Conservation (phyloP, 495 filamentous ascomycete genomes). For the Amniculicola lignicola region DNA sequence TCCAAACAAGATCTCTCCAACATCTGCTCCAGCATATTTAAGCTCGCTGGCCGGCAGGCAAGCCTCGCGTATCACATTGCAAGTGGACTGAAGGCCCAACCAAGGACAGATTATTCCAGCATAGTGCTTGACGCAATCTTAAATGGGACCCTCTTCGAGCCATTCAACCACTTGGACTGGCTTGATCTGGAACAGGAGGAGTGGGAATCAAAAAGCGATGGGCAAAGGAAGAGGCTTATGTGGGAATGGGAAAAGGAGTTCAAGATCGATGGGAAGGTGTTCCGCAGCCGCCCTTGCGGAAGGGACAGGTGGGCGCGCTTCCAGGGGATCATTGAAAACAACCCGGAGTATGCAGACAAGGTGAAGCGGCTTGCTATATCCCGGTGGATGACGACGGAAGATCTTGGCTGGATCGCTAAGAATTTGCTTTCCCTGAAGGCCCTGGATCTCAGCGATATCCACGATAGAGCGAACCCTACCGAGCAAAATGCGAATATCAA, state of each 20-base stretch:
- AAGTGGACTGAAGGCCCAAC: too few species aligned
- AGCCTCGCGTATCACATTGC: too few species aligned
- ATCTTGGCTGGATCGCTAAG: constrained; percentile 16
- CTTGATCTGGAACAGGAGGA: neutral
- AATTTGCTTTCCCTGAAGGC: constrained; percentile 10
- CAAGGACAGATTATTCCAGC: too few species aligned
- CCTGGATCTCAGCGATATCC: constrained; percentile 23
- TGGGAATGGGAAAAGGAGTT: constrained; percentile 7
- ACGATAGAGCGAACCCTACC: too few species aligned
- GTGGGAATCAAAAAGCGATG: neutral
- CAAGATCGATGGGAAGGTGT: neutral
- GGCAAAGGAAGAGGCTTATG: constrained; percentile 4
- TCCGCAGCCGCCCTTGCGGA: neutral
- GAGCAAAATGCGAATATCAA: neutral
- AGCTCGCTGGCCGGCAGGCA: too few species aligned
- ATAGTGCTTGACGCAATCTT: too few species aligned
- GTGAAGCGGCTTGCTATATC: constrained; percentile 22
- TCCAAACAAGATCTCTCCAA: too few species aligned
- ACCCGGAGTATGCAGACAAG: neutral
- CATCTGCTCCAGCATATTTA: too few species aligned
- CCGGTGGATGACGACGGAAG: constrained; percentile 17
- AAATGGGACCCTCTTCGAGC: constrained; percentile 24
- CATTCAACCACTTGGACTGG: constrained; percentile 30
- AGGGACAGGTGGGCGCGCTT: constrained; percentile 14
- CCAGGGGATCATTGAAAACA: neutral